Evolutionary conservation across 352 stramenopile species (phyloP).

Genomic region (Phytophthora pisi): DNA sequence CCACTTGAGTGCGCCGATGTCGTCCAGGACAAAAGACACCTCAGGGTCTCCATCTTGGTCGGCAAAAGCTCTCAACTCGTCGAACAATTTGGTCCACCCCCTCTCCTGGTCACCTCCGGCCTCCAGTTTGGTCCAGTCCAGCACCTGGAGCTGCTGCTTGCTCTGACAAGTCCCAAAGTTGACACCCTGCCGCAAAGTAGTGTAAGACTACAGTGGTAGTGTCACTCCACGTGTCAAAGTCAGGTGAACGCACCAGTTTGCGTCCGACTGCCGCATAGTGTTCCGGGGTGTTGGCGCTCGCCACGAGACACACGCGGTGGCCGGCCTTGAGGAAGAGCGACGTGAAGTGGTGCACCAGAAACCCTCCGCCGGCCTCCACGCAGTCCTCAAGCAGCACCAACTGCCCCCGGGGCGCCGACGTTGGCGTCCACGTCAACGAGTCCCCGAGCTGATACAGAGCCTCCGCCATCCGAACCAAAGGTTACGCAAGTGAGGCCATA

Average conservation of each 20-base stretch:
- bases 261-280: conserved; percentile 70
- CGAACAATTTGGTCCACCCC: conserved; percentile 38
- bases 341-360: conserved; percentile 77
- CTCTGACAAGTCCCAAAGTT: conserved; percentile 47
- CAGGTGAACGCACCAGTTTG: conserved; percentile 52
- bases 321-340: conserved; percentile 75
- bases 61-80: conserved; percentile 30
- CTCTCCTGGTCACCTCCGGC: background rate
- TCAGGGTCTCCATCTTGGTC: conserved; percentile 14
- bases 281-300: conserved; percentile 49
- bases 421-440: conserved; percentile 58
- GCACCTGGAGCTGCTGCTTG: conserved; percentile 43
- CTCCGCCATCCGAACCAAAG: conserved; percentile 52
- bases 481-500: conserved; percentile 16
- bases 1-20: conserved; percentile 68
- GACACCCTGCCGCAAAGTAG: conserved; percentile 39
- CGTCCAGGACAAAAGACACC: conserved; percentile 68
- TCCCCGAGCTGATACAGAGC: conserved; percentile 56
- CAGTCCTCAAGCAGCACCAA: conserved; percentile 65
- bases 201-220: background rate
- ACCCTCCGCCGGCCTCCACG: conserved; percentile 56
- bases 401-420: conserved; percentile 52
- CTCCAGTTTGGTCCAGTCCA: conserved; percentile 45
- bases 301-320: conserved; percentile 70
- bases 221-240: background rate